Evolutionary conservation across 2,329 filamentous ascomycete species (phyloP).

Genomic region (Berkeleyomyces rouxiae): DNA sequence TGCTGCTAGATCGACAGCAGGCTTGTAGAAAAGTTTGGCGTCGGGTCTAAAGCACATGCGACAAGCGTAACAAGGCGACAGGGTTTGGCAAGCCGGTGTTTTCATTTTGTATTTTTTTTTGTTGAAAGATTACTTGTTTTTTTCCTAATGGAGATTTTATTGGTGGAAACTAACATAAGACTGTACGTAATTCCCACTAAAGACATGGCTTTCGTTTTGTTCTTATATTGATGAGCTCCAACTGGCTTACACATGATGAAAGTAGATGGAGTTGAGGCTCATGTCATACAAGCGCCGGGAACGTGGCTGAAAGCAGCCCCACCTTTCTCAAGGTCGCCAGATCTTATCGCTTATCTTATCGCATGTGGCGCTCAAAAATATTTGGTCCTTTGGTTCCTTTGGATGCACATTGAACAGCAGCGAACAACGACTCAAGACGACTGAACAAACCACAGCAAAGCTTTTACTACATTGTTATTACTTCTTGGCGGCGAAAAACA

Average conservation of each 20-base stretch:
- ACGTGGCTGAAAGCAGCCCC: neutral
- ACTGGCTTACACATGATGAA: no score
- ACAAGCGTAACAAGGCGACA: neutral
- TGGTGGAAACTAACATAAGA: no score
- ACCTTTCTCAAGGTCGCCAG: neutral
- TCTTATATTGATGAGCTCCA: no score
- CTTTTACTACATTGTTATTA: neutral
- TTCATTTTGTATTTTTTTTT: neutral
- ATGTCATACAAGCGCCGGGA: neutral
- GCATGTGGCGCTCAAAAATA: constrained; percentile 11
- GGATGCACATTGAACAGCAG: neutral
- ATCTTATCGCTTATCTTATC: constrained; percentile 6
- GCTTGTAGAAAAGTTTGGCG: neutral
- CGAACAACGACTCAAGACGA: neutral
- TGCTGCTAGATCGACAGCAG: neutral
- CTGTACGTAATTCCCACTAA: neutral
- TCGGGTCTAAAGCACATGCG: neutral
- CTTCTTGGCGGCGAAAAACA: no score
- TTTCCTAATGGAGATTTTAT: no score
- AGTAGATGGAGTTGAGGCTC: neutral
- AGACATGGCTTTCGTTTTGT: neutral
- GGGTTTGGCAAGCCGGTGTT: neutral
- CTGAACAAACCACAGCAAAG: neutral
- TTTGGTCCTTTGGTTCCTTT: neutral
- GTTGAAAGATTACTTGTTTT: no score